Evolutionary conservation across 2,329 filamentous ascomycete genomes (phyloP), one percentile per base, ranked within the genome.

Genomic region (Verticillium alfalfae): DNA sequence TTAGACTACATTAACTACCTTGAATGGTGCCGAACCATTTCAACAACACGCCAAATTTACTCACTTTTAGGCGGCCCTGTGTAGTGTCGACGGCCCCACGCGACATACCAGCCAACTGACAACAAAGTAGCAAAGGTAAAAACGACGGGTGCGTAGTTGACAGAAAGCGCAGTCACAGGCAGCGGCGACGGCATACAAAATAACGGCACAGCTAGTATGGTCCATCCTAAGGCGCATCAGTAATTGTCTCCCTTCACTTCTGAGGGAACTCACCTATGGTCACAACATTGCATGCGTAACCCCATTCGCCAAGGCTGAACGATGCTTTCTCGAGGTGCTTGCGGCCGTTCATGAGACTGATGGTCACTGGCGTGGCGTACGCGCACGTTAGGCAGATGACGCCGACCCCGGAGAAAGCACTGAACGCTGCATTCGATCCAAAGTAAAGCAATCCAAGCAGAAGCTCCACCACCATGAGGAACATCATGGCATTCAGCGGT

Each of bases 101-200:
- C 79, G 66, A 85, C 77, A 76, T 92, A 92, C 88, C 88, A 92
- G 8, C 76, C 72, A 9, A 79, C 80, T 1, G 89, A 84, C 62
- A 91, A 81, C 45, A 78, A 57, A 61, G 84, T 81, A 64, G 90
- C 88, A 6, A 80, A 87, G 34, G 88, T 82, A 67, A 92, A 91
- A 16, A 92, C 89, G 38, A 87, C 89, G 16, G 86, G 86, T 1
- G 88, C 89, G 73, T 91, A 92, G 80, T 92, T 92, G 79, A 91
- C 88, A 45, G 78, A 81, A 18, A 75, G 70, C 5, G 81, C 74
- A 0, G 80, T 82, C 39, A 89, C 86, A 6, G 86, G 86, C n/a
- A 90, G 76, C 52, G 75, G 74, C 0, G 85, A 82, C 0, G 88
- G 89, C 86, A 90, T 90, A 74, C 86, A 92, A 79, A 92, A 92